Evolutionary conservation across 2,329 filamentous ascomycete genomes (phyloP).

Genomic region (Colletotrichum sp.): DNA sequence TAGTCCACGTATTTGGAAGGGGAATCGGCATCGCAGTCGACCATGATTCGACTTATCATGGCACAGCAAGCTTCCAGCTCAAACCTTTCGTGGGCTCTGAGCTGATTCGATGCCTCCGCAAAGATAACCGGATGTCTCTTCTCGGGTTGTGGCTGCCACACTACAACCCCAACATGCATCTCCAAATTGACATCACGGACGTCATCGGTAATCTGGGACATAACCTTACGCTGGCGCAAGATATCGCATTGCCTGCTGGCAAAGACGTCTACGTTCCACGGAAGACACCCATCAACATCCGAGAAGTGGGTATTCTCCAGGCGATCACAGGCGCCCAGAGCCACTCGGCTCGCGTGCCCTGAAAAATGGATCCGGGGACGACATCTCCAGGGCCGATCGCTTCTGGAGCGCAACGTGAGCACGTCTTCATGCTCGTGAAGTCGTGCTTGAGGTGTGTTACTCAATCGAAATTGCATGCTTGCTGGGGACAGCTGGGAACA

Average conservation of each 20-base stretch:
- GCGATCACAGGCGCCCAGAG: not conserved
- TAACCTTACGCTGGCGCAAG: not conserved
- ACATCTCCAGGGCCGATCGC: not conserved
- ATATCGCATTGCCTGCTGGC: not conserved
- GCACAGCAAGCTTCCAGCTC: not conserved
- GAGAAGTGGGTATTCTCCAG: not conserved
- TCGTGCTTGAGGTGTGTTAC: not conserved
- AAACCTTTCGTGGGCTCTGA: not conserved
- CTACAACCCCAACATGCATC: not conserved
- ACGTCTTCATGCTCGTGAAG: not conserved
- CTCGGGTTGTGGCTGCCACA: not conserved
- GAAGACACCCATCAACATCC: not conserved
- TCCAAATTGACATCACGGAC: not conserved
- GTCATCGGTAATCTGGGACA: not conserved
- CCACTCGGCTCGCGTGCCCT: slow-evolving; percentile 8
- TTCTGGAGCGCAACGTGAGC: not conserved
- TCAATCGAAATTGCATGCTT: not conserved
- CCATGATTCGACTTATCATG: slow-evolving; percentile 1
- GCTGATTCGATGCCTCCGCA: slow-evolving; percentile 1
- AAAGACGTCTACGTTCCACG: not conserved
- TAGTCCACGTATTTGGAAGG: not conserved
- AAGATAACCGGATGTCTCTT: slow-evolving; percentile 2
- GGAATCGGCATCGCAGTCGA: not conserved
- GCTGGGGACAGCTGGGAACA: not conserved
- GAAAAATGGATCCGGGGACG: not conserved